Conservation (phyloP, 176 grass and related monocot genomes). For the Hordeum vulgare region DNA sequence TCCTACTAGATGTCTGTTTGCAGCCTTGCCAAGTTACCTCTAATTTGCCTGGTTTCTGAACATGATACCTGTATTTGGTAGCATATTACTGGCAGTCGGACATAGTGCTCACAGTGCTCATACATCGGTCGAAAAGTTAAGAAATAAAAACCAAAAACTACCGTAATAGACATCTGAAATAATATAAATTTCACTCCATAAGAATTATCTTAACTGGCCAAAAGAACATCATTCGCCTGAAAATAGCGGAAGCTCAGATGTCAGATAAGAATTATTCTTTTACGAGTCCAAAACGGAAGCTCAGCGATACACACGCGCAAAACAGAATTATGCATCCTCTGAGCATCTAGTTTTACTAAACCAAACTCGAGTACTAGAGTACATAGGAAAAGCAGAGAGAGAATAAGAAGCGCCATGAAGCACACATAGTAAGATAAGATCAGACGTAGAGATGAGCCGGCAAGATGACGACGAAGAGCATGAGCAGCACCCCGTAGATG, state of each 20-base stretch:
- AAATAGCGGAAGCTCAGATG: neutral
- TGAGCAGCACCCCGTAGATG: constrained; percentile 58
- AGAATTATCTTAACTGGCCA: neutral
- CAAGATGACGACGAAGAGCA: constrained; percentile 54
- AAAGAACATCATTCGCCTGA: neutral
- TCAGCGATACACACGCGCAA: neutral
- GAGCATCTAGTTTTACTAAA: neutral
- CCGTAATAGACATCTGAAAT: neutral
- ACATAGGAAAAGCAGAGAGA: neutral
- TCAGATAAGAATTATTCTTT: too few species aligned
- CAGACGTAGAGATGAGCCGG: constrained; percentile 65
- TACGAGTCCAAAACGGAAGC: neutral
- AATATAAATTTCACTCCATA: neutral
- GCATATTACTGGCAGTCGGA: neutral
- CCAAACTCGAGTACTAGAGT: neutral
- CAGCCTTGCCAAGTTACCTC: neutral
- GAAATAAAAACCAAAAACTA: neutral
- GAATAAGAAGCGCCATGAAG: neutral
- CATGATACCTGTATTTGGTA: neutral
- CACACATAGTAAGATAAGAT: neutral
- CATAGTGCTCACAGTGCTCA: too few species aligned
- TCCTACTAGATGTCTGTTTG: neutral
- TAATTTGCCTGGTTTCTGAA: neutral
- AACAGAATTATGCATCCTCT: neutral
- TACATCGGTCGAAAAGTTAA: neutral